Percentiles rank a stretch among this genome's conserved stretches.
Evolutionary conservation across 495 filamentous ascomycete species (phyloP).

Genomic region (Oidiodendron maius): DNA sequence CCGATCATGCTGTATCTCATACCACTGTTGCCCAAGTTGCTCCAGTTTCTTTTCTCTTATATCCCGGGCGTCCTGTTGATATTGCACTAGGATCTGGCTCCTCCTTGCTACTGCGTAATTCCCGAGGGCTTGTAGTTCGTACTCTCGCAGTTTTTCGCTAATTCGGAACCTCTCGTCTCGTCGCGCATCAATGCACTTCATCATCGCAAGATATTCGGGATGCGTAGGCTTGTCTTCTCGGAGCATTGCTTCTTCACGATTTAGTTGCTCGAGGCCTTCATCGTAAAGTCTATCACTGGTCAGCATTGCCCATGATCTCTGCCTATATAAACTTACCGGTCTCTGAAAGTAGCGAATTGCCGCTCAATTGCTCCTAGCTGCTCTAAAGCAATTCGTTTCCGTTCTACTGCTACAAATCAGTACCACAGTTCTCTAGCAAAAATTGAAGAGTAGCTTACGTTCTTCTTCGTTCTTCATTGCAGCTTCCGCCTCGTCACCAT

Average conservation of each 20-base stretch:
- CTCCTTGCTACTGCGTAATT: slow-evolving; percentile 72
- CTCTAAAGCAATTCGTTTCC: slow-evolving; percentile 76
- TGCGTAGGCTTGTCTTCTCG: slow-evolving; percentile 71
- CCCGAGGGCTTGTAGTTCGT: slow-evolving; percentile 64
- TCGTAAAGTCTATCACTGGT: slow-evolving; percentile 63
- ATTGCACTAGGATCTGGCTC: slow-evolving; percentile 78
- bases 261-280: slow-evolving; percentile 73
- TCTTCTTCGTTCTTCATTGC: slow-evolving; percentile 65
- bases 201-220: slow-evolving; percentile 79
- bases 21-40: slow-evolving; percentile 75
- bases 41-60: slow-evolving; percentile 75
- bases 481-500: slow-evolving; percentile 34
- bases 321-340: slow-evolving; percentile 61
- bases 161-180: slow-evolving; percentile 72
- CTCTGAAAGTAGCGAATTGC: slow-evolving; percentile 77
- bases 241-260: slow-evolving; percentile 80
- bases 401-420: slow-evolving; percentile 53
- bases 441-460: slow-evolving; percentile 43
- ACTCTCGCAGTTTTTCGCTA: slow-evolving; percentile 63
- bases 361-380: slow-evolving; percentile 71
- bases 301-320: slow-evolving; percentile 1
- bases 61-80: slow-evolving; percentile 75
- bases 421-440: slow-evolving; percentile 25
- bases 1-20: slow-evolving; percentile 86
- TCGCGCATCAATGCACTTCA: slow-evolving; percentile 75